Base-by-base conservation (phyloP, 2,329 filamentous ascomycete species). In the Pseudogymnoascus sp. region DNA sequence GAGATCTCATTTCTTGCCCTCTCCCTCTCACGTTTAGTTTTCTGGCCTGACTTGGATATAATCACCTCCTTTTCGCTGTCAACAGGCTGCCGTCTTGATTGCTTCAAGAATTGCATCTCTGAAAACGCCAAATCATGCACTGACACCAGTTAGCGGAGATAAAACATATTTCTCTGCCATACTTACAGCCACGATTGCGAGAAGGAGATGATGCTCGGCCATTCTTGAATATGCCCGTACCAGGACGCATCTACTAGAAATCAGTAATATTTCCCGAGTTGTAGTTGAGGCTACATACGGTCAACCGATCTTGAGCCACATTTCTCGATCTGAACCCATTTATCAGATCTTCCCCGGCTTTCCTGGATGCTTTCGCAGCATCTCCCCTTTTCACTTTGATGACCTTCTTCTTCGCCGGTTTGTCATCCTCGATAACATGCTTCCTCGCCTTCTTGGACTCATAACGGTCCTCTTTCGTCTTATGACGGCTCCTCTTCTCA, bases 381-480 rank as follows among this genome's bases (percentile, higher is more conserved):
- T 69, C 66, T 7, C 64, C 62, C 38, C 24, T 60, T 14, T 64
- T 68, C 24, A 56, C 33, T 50, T 37, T 62, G 19, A 61, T 50
- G 8, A 10, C 43, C 35, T 43, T 65, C 11, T 10, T 31, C 38
- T 61, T 64, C 37, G 61, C 68, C n/a, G 72, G 71, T 35, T 72
- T 75, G 35, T 69, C 69, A 24, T 66, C 61, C 33, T 66, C 70
- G 53, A 65, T 69, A 41, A 67, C 70, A 16, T 50, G 61, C 26
- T 53, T 65, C 68, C 28, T 71, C 69, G 50, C 67, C 73, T 37
- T 72, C 65, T 77, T 77, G 10, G 76, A 76, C 28, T 84, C 79
- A 69, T 88, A 88, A 35, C 78, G 81, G 68, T 84, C 80, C 24
- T 78, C 74, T 60, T 78, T 80, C 14, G 83, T 87, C 72, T 82